Evolutionary conservation across 164 flowering plant species (phyloP), one percentile per base, ranked within the genome.

Genomic region (Cinnamomum chago): DNA sequence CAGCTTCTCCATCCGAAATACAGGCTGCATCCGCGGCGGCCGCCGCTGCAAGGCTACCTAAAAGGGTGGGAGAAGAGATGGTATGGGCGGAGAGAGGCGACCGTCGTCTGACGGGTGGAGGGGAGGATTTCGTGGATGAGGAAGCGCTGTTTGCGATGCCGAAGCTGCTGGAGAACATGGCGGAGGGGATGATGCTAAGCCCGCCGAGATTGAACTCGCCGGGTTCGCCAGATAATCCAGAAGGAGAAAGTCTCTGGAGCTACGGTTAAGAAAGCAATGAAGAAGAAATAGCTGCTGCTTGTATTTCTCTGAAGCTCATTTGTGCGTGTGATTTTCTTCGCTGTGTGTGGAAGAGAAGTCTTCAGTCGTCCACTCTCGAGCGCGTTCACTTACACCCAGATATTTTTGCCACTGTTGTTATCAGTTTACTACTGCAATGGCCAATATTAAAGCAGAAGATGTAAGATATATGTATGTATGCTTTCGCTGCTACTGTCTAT

Each of bases 171-270:
- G 84, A 64, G 73, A 82, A 83, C 70, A 88, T 88, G 90, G 91
- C 91, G 0, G 88, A 85, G 76, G 91, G 90, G 58, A 82, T 88
- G 90, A 79, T 86, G 30, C 71, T 88, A 2, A 86, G 86, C 74
- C 91, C 88, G 10, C 91, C 91, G 6, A 70, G 90, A 75, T 73
- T 84, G 23, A 79, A 77, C 9, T 67, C 84, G 13, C 70, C 81
- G 25, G 79, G 73, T 55, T 83, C 84, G 20, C 80, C 82, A n/a
- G 83, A 60, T 24, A 79, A 75, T 74, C 75, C 81, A 2, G 81
- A 70, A 14, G 79, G 77, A 24, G 83, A 81, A 18, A 75, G 72
- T 14, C 74, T 85, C 4, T 85, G 88, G 88, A 84, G 79, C 81
- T 85, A 83, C 40, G 18, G 22, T 47, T 35, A 47, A 47, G 10